Evolutionary conservation across 1,284 basidiomycete genomes (phyloP).

Genomic region (Sphaerobolus stellatus): DNA sequence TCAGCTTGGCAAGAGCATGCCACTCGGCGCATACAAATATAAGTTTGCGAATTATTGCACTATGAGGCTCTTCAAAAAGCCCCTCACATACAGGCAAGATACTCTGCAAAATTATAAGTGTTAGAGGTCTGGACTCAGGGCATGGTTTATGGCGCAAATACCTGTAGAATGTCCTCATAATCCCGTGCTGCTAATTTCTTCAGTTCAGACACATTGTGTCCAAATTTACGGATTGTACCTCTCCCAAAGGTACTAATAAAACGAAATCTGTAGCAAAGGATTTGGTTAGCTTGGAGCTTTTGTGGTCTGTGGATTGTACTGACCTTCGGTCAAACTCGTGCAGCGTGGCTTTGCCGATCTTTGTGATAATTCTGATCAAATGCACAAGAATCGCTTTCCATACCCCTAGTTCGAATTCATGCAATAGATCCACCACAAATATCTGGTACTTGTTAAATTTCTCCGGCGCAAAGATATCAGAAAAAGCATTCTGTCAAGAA

Average conservation of each 20-base stretch:
- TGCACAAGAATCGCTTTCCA: slow-evolving; percentile 38
- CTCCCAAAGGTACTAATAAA: slow-evolving; percentile 10
- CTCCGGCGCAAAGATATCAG: slow-evolving; percentile 18
- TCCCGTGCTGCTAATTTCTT: slow-evolving; percentile 13
- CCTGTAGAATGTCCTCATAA: slow-evolving; percentile 18
- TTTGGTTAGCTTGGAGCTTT: neutral
- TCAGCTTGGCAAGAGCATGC: slow-evolving; percentile 36
- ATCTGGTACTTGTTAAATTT: slow-evolving; percentile 30
- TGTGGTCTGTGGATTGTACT: neutral
- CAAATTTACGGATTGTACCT: slow-evolving; percentile 14
- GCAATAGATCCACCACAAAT: slow-evolving; percentile 36
- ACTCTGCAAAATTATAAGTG: slow-evolving; percentile 23
- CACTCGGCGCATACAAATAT: slow-evolving; percentile 30
- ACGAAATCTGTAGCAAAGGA: slow-evolving; percentile 7
- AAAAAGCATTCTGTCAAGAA: slow-evolving; percentile 34
- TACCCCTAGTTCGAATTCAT: slow-evolving; percentile 39
- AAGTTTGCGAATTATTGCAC: slow-evolving; percentile 25
- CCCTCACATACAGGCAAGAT: slow-evolving; percentile 35
- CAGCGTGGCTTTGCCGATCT: neutral
- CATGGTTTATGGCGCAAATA: neutral
- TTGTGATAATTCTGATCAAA: slow-evolving; percentile 24
- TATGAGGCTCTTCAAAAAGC: slow-evolving; percentile 27
- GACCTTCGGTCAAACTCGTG: neutral
- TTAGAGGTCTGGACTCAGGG: neutral
- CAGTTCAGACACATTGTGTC: slow-evolving; percentile 13